A percentile compares a stretch with the other conserved stretches of the same genome.
phyloP scores from a whole-genome alignment of 208 protist genomes.

The Porcisia hertigi region DNA sequence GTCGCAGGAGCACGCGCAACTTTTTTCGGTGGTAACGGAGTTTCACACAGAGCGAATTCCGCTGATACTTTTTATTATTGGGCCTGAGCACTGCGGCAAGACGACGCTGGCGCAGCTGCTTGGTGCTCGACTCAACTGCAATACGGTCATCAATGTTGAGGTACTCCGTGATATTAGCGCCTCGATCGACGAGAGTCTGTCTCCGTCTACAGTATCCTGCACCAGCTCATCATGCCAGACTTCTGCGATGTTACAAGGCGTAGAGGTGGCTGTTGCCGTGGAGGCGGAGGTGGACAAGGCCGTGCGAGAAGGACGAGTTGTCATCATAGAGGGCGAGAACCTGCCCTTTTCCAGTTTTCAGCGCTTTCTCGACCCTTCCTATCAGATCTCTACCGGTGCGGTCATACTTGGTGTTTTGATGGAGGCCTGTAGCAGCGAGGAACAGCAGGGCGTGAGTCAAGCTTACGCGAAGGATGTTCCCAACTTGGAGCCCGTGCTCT shows the following conservation, averaged over 20 bases:
- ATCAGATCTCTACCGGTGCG: conserved; percentile 15
- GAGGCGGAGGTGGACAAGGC: conserved; percentile 46
- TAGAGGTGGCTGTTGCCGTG: conserved; percentile 18
- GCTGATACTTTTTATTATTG: conserved; percentile 53
- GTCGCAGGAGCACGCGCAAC: conserved; percentile 22
- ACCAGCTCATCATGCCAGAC: not conserved
- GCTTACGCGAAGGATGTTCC: not conserved
- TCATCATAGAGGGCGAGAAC: conserved; percentile 56
- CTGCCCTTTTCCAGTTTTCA: conserved; percentile 38
- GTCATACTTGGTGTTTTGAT: conserved; percentile 21
- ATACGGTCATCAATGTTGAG: conserved; percentile 55
- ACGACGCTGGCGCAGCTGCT: conserved; percentile 48
- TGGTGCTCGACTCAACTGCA: conserved; percentile 46
- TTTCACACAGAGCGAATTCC: conserved; percentile 55
- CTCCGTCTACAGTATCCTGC: not conserved
- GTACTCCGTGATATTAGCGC: conserved; percentile 41
- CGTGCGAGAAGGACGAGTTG: conserved; percentile 40
- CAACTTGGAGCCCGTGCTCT: conserved; percentile 6
- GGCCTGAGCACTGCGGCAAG: conserved; percentile 43
- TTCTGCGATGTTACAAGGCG: not conserved
- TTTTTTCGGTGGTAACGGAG: conserved; percentile 49
- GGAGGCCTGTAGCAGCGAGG: not conserved
- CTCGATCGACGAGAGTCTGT: conserved; percentile 20
- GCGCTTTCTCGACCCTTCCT: conserved; percentile 23
- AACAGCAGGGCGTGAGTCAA: not conserved